Evolutionary conservation across 805 yeast genomes (phyloP).

Genomic region (Hanseniaspora meyeri): DNA sequence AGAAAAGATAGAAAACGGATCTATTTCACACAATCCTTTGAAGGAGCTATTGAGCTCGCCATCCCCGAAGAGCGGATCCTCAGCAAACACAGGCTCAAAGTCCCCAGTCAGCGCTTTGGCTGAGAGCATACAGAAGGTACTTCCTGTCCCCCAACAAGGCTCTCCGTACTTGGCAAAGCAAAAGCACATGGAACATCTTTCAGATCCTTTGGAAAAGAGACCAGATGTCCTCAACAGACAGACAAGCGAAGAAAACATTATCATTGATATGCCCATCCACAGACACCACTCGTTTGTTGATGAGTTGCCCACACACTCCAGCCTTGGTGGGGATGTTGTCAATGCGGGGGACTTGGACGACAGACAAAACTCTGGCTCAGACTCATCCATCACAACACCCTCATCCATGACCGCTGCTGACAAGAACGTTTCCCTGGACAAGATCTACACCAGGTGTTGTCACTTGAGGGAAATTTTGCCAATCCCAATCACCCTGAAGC

Average conservation of each 20-base stretch:
- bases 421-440: slow-evolving; percentile 35
- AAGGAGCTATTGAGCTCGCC: neutral
- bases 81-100: slow-evolving; percentile 2
- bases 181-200: neutral
- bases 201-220: slow-evolving; percentile 9
- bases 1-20: neutral
- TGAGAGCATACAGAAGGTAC: slow-evolving; percentile 9
- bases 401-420: neutral
- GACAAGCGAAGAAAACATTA: slow-evolving; percentile 26
- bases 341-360: slow-evolving; percentile 25
- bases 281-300: slow-evolving; percentile 41
- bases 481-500: slow-evolving; percentile 77
- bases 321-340: slow-evolving; percentile 16
- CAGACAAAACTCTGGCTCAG: neutral
- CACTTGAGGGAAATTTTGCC: slow-evolving; percentile 86
- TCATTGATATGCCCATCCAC: slow-evolving; percentile 64
- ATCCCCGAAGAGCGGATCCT: neutral
- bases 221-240: slow-evolving; percentile 17
- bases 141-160: slow-evolving; percentile 8
- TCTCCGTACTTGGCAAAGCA: neutral
- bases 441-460: slow-evolving; percentile 82
- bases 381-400: neutral
- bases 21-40: slow-evolving; percentile 23
- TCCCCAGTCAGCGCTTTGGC: slow-evolving; percentile 6
- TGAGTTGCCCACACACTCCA: slow-evolving; percentile 19